Evolutionary conservation across 139 green algal species (phyloP).

Genomic region (Zygnema cylindricum): DNA sequence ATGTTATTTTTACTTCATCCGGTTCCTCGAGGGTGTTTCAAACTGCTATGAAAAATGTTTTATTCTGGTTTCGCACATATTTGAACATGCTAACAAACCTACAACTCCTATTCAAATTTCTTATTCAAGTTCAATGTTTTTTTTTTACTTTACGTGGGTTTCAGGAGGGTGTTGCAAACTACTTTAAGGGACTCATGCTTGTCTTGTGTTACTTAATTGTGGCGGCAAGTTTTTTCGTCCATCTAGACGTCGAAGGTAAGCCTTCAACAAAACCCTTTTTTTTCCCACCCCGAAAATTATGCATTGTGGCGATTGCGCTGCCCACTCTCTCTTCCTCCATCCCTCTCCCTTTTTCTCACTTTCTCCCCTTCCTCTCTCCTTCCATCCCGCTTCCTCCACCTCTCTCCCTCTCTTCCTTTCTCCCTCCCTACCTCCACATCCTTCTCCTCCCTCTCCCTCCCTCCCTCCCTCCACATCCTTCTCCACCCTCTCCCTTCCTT

Average conservation of each 20-base stretch:
- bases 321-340: neutral
- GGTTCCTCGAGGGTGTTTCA: too few species aligned
- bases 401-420: neutral
- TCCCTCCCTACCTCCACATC: neutral
- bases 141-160: too few species aligned
- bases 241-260: conserved; percentile 60
- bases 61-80: too few species aligned
- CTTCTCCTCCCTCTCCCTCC: neutral
- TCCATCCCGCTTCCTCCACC: too few species aligned
- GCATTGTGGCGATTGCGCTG: neutral
- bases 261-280: neutral
- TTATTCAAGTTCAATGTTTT: too few species aligned
- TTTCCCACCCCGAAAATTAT: neutral
- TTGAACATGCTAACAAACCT: too few species aligned
- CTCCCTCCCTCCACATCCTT: neutral
- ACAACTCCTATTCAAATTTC: too few species aligned
- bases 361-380: too few species aligned
- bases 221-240: conserved; percentile 71
- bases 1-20: too few species aligned
- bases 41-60: too few species aligned
- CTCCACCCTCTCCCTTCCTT: neutral
- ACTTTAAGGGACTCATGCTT: conserved; percentile 78
- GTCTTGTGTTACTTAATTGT: conserved; percentile 78
- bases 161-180: conserved; percentile 77
- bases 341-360: conserved; percentile 4